phyloP scores from a whole-genome alignment of 2,329 filamentous ascomycete species.

The Aspergillus alliaceus region DNA sequence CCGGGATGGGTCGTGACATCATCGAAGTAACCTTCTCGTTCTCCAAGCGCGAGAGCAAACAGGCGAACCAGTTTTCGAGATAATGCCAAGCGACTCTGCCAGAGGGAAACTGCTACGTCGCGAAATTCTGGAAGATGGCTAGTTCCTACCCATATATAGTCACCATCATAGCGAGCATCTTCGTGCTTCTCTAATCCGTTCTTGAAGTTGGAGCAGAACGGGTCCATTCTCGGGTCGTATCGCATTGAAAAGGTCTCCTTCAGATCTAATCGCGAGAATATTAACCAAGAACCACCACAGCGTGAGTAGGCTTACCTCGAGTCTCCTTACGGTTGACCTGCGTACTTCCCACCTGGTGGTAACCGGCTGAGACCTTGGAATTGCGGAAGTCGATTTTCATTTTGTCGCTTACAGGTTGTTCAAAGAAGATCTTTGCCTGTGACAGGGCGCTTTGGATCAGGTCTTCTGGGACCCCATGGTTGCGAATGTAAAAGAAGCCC shows the following conservation, averaged over 20 bases:
- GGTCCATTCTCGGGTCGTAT: no score
- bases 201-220: no score
- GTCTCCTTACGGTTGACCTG: slow-evolving; percentile 32
- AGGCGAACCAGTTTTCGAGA: slow-evolving; percentile 54
- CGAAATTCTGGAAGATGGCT: slow-evolving; percentile 40
- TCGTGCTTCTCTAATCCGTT: slow-evolving; percentile 14
- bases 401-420: slow-evolving; percentile 48
- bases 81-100: slow-evolving; percentile 41
- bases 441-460: slow-evolving; percentile 18
- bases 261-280: no score
- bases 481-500: slow-evolving; percentile 58
- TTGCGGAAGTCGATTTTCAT: slow-evolving; percentile 31
- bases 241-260: no score
- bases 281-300: no score
- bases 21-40: slow-evolving; percentile 59
- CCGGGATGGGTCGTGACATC: slow-evolving; percentile 55
- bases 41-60: slow-evolving; percentile 56
- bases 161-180: slow-evolving; percentile 43
- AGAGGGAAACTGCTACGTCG: slow-evolving; percentile 21
- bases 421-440: slow-evolving; percentile 46
- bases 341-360: slow-evolving; percentile 31
- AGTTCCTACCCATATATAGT: slow-evolving; percentile 39
- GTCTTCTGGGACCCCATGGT: slow-evolving; percentile 47
- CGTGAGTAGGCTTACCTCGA: slow-evolving; percentile 31
- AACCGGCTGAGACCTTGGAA: slow-evolving; percentile 52